Percentiles rank a stretch among this genome's conserved stretches.
Evolutionary conservation across 495 filamentous ascomycete genomes (phyloP).

Genomic region (Talaromyces adpressus): DNA sequence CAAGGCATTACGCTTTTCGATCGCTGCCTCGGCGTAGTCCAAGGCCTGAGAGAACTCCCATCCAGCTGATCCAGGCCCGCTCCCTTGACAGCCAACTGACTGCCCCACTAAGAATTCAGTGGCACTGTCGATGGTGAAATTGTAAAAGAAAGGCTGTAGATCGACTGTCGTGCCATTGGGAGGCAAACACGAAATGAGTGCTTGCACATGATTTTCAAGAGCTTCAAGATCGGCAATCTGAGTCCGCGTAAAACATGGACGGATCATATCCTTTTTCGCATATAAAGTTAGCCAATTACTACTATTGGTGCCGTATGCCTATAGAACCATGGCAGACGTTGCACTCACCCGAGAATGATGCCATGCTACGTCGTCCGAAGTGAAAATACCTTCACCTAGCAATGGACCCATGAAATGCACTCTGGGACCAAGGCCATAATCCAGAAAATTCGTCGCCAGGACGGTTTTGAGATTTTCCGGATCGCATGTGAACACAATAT

Average conservation of each 20-base stretch:
- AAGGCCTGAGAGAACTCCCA: constrained; percentile 22
- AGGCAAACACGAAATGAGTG: constrained; percentile 37
- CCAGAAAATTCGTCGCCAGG: constrained; percentile 50
- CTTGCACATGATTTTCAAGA: constrained; percentile 55
- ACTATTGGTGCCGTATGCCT: constrained; percentile 19
- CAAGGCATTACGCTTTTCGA: constrained; percentile 31
- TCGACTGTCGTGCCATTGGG: constrained; percentile 39
- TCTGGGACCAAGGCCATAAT: constrained; percentile 55
- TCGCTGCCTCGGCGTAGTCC: constrained; percentile 33
- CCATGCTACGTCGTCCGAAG: constrained; percentile 58
- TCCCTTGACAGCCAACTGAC: constrained; percentile 22
- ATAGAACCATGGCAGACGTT: constrained; percentile 35
- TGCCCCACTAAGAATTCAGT: constrained; percentile 52
- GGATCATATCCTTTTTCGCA: constrained; percentile 53
- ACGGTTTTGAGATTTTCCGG: constrained; percentile 59
- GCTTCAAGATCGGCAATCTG: constrained; percentile 54
- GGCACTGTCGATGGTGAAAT: constrained; percentile 49
- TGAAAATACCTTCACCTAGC: constrained; percentile 67
- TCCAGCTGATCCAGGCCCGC: constrained; percentile 2
- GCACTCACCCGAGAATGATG: constrained; percentile 35
- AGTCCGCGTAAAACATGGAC: constrained; percentile 55
- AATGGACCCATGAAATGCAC: constrained; percentile 44
- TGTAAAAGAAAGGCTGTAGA: constrained; percentile 31
- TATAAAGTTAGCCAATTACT: constrained; percentile 25
- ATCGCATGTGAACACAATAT: constrained; percentile 39